Conservation (phyloP, 306 rosid species). For the Acacia melanoxylon region DNA sequence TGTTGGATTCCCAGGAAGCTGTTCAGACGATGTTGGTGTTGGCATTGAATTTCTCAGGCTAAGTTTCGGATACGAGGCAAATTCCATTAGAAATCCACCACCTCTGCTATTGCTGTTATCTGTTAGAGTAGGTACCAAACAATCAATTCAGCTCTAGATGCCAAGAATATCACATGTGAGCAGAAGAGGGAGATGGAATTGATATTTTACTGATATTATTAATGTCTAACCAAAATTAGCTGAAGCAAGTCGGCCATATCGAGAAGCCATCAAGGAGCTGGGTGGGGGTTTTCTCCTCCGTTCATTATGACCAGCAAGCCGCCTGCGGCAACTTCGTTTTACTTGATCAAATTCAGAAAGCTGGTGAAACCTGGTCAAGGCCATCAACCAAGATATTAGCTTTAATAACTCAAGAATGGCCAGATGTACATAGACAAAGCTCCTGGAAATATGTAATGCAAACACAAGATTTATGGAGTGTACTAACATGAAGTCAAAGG, state of each 20-base stretch:
- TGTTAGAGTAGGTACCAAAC: conserved; percentile 34
- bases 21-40: conserved; percentile 51
- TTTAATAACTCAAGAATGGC: conserved; percentile 8
- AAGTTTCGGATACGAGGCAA: conserved; percentile 60
- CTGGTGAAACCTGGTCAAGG: conserved; percentile 76
- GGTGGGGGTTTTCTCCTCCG: conserved; percentile 94
- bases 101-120: conserved; percentile 57
- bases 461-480: neutral
- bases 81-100: conserved; percentile 80
- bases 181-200: neutral
- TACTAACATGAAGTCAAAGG: neutral
- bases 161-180: neutral
- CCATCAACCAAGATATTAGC: conserved; percentile 35
- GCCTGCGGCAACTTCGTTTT: conserved; percentile 92
- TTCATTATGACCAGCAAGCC: conserved; percentile 93
- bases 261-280: conserved; percentile 63
- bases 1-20: conserved; percentile 43
- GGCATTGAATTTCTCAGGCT: conserved; percentile 55
- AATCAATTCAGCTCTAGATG: conserved; percentile 5
- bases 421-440: neutral
- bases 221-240: conserved; percentile 60
- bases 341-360: conserved; percentile 95
- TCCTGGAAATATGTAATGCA: neutral
- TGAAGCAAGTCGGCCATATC: conserved; percentile 55
- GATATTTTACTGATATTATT: conserved; percentile 21